Base-by-base conservation (phyloP, 192 early-diverging fungal genomes). In the Entophlyctis luteolus region DNA sequence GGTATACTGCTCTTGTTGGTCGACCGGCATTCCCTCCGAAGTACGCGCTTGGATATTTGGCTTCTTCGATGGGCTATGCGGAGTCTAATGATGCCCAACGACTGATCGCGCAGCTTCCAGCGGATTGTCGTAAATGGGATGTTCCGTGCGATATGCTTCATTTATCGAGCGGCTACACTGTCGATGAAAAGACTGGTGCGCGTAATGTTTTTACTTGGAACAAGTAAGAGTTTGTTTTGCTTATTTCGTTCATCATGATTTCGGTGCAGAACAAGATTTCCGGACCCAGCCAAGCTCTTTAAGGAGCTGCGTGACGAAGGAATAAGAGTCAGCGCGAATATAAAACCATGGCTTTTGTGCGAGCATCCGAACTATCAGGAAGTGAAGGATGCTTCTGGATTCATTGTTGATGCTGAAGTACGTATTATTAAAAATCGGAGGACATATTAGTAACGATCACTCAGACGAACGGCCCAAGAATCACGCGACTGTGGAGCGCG, bases 121-220 rank as follows among this genome's bases (percentile, higher is more conserved):
- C 49, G 2, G 33, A 68, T 34, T 81, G 79, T 46, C 46, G 66
- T 1, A 54, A 79, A 33, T 62, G 79, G 55, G 70, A 76, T 27
- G 77, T 87, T 52, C 79, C 80, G 4, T 87, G 85, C 62, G 85
- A 87, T 68, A 70, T 83, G 33, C 55, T 87, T 66, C 82, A 87
- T 72, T 62, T 87, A 18, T 76, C 73, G 3, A 83, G 83, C 56
- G 85, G 85, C 31, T 87, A 87, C 54, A 86, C 85, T 2, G 77
- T 81, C 32, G 79, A 81, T 58, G 42, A 47, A 39, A 46, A 39
- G 2, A 68, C 66, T 8, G 80, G 78, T 0, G 75, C 77, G 4
- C 57, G 85, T 4, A 84, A 84, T 50, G 83, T 87, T 0, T 87
- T 87, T 62, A 87, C 84, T 12, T 87, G 85, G 85, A 87, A 87